phyloP scores from a whole-genome alignment of 495 filamentous ascomycete species.

The Penicillium steckii region DNA sequence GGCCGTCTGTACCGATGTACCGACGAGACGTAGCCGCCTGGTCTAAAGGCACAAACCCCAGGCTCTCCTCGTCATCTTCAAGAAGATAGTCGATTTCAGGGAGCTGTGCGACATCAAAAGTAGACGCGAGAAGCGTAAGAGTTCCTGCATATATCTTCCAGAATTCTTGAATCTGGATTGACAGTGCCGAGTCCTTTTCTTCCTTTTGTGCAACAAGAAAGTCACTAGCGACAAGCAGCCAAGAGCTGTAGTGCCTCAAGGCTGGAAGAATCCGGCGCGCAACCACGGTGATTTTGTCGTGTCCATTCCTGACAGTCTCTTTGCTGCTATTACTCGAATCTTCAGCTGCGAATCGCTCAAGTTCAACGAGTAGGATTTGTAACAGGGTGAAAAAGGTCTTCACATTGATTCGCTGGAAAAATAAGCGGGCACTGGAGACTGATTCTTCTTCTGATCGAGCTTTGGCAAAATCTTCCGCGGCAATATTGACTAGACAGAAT shows the following conservation, averaged over 20 bases:
- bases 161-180: conserved; percentile 60
- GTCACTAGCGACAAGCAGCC: conserved; percentile 57
- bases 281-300: conserved; percentile 60
- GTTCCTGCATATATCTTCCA: conserved; percentile 72
- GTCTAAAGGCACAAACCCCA: conserved; percentile 70
- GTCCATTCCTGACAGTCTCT: conserved; percentile 31
- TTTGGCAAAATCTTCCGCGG: conserved; percentile 71
- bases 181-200: conserved; percentile 55
- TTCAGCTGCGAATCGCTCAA: conserved; percentile 57
- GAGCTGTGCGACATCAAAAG: conserved; percentile 57
- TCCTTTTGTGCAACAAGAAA: conserved; percentile 52
- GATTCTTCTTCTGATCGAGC: conserved; percentile 52
- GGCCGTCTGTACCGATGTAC: conserved; percentile 43
- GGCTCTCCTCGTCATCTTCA: conserved; percentile 72
- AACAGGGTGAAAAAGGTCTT: conserved; percentile 77
- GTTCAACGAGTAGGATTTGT: conserved; percentile 65
- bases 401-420: conserved; percentile 77
- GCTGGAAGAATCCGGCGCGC: conserved; percentile 66
- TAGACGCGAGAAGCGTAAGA: conserved; percentile 60
- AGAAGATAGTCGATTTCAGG: conserved; percentile 65
- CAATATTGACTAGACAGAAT: conserved; percentile 81
- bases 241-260: conserved; percentile 71
- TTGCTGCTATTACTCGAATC: conserved; percentile 37
- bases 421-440: conserved; percentile 58
- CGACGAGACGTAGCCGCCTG: conserved; percentile 47